Evolutionary conservation across 495 filamentous ascomycete species (phyloP).

Genomic region (Hypoxylon subgilvum): DNA sequence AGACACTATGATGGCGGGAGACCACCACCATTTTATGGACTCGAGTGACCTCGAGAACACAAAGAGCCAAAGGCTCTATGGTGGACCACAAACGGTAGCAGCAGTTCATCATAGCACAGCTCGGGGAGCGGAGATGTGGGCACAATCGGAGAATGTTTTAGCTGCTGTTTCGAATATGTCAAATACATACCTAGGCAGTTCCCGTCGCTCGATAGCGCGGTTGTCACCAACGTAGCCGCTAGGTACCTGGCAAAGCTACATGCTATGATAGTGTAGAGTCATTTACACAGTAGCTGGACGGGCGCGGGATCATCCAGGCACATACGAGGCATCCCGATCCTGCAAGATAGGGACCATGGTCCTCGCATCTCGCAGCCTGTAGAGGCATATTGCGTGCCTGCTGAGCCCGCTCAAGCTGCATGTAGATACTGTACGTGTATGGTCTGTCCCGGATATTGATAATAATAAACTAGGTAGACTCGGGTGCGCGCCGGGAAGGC

Average conservation of each 20-base stretch:
- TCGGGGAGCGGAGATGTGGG: conserved; percentile 32
- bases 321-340: conserved; percentile 19
- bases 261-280: not conserved
- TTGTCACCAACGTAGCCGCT: conserved; percentile 23
- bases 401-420: too few relatives aligned
- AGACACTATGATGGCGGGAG: conserved; percentile 25
- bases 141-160: conserved; percentile 36
- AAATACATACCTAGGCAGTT: conserved; percentile 21
- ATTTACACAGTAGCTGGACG: conserved; percentile 14
- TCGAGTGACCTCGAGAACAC: conserved; percentile 13
- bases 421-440: not conserved
- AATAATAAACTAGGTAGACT: conserved; percentile 23
- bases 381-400: conserved; percentile 4
- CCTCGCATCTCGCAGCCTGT: conserved; percentile 7
- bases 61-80: conserved; percentile 10
- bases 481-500: conserved; percentile 34
- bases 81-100: conserved; percentile 21
- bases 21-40: conserved; percentile 35
- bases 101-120: conserved; percentile 21
- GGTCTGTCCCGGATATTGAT: conserved; percentile 11
- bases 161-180: conserved; percentile 21
- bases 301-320: not conserved
- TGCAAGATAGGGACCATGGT: conserved; percentile 10
- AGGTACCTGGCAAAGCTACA: conserved; percentile 5
- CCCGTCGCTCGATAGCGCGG: conserved; percentile 17